These are phyloP conservation scores for Lophiostoma macrostomum DNA, from an alignment of 495 filamentous ascomycete species.

Conservation along the genomic window DNA sequence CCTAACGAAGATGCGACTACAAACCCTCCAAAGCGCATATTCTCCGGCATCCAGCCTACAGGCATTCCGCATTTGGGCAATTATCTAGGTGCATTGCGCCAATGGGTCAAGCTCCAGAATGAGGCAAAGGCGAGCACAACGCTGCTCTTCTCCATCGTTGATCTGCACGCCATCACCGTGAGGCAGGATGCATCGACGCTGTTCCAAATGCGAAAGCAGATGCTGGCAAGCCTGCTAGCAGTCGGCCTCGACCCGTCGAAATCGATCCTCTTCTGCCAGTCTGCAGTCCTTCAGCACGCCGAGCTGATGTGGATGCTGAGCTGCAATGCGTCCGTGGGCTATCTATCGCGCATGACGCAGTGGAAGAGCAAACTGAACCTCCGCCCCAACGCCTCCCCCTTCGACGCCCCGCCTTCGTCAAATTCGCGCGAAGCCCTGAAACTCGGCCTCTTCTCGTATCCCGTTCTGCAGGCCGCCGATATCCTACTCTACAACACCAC, in stretches of 20 bases:
- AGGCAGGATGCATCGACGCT: constrained; percentile 61
- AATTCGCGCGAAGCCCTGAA: constrained; percentile 65
- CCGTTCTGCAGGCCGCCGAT: constrained; percentile 92
- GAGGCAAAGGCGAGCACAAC: constrained; percentile 51
- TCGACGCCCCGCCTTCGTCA: constrained; percentile 46
- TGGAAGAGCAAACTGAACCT: constrained; percentile 86
- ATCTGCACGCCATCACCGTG: constrained; percentile 87
- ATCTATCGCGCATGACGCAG: constrained; percentile 92
- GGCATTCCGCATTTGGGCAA: constrained; percentile 95
- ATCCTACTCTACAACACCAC: constrained; percentile 72
- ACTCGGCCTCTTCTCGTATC: constrained; percentile 93
- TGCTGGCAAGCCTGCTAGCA: constrained; percentile 75
- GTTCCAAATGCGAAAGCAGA: constrained; percentile 62
- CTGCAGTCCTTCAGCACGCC: constrained; percentile 67
- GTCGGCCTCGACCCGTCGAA: constrained; percentile 74
- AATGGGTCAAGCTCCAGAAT: constrained; percentile 81
- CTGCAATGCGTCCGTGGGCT: constrained; percentile 82
- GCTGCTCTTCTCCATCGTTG: constrained; percentile 79
- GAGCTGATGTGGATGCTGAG: constrained; percentile 97
- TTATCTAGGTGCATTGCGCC: constrained; percentile 85
- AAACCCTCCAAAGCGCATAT: constrained; percentile 53
- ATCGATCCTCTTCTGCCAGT: constrained; percentile 84
- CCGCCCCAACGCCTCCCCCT: constrained; percentile 51
- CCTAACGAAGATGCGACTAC: not conserved
- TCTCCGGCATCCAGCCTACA: constrained; percentile 96